A percentile compares a stretch with the other conserved stretches of the same genome.
These are phyloP conservation scores for Naegleria fowleri DNA, from an alignment of 208 protist species.

Conservation along the genomic window DNA sequence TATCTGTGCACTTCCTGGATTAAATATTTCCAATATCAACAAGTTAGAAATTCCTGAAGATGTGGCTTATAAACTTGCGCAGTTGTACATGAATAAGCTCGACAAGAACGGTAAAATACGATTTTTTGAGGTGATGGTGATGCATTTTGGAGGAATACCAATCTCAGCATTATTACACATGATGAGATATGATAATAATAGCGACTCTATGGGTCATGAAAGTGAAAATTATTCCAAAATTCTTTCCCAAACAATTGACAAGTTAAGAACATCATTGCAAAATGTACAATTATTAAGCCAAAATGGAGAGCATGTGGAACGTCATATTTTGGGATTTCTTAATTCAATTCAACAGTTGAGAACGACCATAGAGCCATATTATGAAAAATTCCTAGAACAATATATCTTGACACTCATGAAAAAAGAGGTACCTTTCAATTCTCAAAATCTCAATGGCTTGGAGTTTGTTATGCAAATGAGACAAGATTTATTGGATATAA, in stretches of 20 bases:
- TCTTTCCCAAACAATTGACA: not conserved
- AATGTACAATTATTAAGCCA: not conserved
- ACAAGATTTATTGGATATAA: not conserved
- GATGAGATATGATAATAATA: not conserved
- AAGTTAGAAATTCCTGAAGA: not conserved
- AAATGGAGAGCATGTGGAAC: not conserved
- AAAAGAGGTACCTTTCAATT: not conserved
- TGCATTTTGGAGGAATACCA: not conserved
- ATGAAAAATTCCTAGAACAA: conserved; percentile 22
- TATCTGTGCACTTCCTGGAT: not conserved
- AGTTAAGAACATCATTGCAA: not conserved
- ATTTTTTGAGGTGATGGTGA: conserved; percentile 18
- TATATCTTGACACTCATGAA: not conserved
- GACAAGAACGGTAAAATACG: not conserved
- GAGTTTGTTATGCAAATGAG: conserved; percentile 11
- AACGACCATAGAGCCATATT: not conserved
- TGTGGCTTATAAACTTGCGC: not conserved
- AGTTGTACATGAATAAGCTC: not conserved
- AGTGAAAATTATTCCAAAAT: not conserved
- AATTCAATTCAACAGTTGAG: not conserved
- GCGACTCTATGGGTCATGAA: too few species aligned
- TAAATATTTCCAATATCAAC: not conserved
- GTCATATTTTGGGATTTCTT: not conserved
- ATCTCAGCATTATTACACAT: not conserved
- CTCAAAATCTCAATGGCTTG: not conserved